These are phyloP conservation scores for Aspergillus ustus DNA, from an alignment of 2,329 filamentous ascomycete species.

Conservation along the genomic window DNA sequence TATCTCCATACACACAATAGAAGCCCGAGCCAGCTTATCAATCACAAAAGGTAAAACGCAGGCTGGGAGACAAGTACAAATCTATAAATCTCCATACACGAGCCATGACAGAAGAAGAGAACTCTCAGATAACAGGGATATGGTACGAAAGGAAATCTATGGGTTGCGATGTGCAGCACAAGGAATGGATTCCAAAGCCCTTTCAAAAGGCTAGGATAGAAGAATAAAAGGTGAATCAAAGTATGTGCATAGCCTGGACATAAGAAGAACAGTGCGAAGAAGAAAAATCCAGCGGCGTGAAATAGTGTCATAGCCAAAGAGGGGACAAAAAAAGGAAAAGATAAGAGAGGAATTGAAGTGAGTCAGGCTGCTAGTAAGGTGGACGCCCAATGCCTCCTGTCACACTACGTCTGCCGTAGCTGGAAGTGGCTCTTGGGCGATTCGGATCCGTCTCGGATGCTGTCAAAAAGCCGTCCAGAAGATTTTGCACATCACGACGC, in stretches of 20 bases:
- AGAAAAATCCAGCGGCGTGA: constrained; percentile 3
- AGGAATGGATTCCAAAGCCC: constrained; percentile 15
- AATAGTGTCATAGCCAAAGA: neutral
- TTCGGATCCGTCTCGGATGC: constrained; percentile 27
- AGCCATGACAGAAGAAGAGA: constrained; percentile 1
- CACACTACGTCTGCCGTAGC: constrained; percentile 28
- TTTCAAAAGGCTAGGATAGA: neutral
- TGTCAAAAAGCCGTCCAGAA: constrained; percentile 43
- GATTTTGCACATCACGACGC: constrained; percentile 40
- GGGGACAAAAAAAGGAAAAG: neutral
- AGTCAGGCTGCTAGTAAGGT: constrained; percentile 32
- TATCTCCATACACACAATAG: neutral
- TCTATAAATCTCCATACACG: constrained; percentile 20
- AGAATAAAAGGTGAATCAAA: neutral
- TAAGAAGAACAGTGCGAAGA: constrained; percentile 13
- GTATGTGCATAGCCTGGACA: constrained; percentile 22
- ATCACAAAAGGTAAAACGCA: constrained; percentile 5
- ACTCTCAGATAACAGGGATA: constrained; percentile 8
- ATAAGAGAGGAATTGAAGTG: constrained; percentile 9
- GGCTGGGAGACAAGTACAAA: constrained; percentile 14
- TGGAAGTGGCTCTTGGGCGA: constrained; percentile 22
- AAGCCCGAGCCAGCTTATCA: neutral
- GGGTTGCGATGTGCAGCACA: constrained; percentile 16
- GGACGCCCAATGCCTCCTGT: constrained; percentile 40
- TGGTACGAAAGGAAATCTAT: constrained; percentile 18